Conservation (phyloP, 345 rosid species). For the Aquilaria sinensis region DNA sequence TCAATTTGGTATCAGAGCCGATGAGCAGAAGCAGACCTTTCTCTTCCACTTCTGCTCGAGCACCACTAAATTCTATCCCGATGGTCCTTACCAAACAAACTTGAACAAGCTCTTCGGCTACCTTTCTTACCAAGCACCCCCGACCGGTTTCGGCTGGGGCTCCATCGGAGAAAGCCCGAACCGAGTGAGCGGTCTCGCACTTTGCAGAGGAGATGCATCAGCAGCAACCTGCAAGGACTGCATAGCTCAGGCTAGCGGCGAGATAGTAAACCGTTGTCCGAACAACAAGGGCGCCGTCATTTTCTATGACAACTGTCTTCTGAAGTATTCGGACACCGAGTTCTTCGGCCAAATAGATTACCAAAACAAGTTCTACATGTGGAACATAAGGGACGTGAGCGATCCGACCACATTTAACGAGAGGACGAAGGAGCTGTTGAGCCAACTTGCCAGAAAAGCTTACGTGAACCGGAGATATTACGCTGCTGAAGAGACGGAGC, state of each 20-base stretch:
- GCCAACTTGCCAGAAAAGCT: conserved; percentile 22
- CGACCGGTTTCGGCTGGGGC: conserved; percentile 36
- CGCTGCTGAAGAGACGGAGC: conserved; percentile 35
- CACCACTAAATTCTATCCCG: conserved; percentile 33
- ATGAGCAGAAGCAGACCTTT: too few relatives aligned
- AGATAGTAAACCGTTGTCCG: conserved; percentile 44
- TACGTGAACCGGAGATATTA: conserved; percentile 26
- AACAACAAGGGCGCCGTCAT: conserved; percentile 37
- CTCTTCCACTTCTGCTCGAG: conserved; percentile 41
- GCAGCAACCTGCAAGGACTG: conserved; percentile 42
- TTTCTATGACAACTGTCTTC: conserved; percentile 55
- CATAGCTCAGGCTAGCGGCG: conserved; percentile 29
- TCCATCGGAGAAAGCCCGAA: conserved; percentile 31
- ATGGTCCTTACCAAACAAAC: conserved; percentile 34
- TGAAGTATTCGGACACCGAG: conserved; percentile 43
- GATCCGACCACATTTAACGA: conserved; percentile 31
- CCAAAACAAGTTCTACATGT: conserved; percentile 28
- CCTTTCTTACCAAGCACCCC: conserved; percentile 35
- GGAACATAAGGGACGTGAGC: conserved; percentile 29
- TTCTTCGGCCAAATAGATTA: conserved; percentile 54
- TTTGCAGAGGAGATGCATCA: conserved; percentile 60
- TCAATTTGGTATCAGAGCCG: too few relatives aligned
- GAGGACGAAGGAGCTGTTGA: conserved; percentile 38
- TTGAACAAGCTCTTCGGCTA: conserved; percentile 26
- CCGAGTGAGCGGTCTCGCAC: conserved; percentile 43